These are phyloP conservation scores for Blastobotrys mokoenaii DNA, from an alignment of 805 yeast species.

Conservation along the genomic window DNA sequence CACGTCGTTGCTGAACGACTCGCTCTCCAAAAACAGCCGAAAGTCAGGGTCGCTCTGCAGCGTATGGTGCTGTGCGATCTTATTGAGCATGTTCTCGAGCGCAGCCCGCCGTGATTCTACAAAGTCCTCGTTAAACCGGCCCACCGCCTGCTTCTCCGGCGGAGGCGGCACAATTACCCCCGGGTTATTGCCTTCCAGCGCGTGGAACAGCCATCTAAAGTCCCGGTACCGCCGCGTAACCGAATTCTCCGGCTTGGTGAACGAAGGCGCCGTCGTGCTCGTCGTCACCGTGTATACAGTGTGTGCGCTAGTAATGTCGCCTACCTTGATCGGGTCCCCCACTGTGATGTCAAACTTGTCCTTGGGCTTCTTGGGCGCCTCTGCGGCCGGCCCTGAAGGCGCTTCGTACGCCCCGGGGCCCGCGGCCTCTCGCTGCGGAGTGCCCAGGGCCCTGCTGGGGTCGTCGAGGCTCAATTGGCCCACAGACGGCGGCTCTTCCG, in stretches of 20 bases:
- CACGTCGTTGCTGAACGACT: constrained; percentile 58
- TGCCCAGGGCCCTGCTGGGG: no score
- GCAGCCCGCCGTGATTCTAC: constrained; percentile 79
- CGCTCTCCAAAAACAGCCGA: constrained; percentile 65
- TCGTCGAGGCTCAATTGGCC: not conserved
- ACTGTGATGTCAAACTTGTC: constrained; percentile 53
- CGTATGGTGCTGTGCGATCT: constrained; percentile 48
- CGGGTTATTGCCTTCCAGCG: constrained; percentile 76
- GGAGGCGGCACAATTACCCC: constrained; percentile 94
- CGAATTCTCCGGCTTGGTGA: constrained; percentile 35
- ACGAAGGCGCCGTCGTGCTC: constrained; percentile 37
- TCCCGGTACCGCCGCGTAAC: constrained; percentile 86
- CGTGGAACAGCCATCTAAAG: constrained; percentile 90
- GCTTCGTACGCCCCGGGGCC: no score
- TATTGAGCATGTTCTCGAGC: constrained; percentile 75
- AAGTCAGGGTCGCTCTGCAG: constrained; percentile 71
- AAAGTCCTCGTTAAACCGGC: constrained; percentile 84
- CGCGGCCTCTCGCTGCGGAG: no score
- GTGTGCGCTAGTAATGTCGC: constrained; percentile 82
- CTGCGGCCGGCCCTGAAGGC: not conserved
- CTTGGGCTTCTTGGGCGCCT: not conserved
- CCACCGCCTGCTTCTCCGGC: constrained; percentile 87
- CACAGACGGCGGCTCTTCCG: not conserved
- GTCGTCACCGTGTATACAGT: constrained; percentile 77
- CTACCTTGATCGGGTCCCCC: constrained; percentile 86